Evolutionary conservation across 768 basidiomycete genomes (phyloP).

Genomic region (Rhodotorula taiwanensis): DNA sequence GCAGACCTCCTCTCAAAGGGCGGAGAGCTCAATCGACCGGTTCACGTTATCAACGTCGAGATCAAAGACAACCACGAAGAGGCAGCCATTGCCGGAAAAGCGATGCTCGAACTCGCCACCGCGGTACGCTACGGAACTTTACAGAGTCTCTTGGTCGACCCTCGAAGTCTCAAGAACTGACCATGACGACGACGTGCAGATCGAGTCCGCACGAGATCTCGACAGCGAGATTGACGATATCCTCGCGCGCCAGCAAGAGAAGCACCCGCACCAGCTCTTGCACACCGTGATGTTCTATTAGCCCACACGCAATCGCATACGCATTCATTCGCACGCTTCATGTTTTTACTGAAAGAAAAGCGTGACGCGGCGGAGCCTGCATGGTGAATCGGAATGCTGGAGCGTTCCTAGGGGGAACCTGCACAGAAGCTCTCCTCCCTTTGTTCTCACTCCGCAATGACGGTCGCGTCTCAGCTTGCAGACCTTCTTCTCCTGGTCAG

Average conservation of each 20-base stretch:
- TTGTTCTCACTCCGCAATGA: too few relatives aligned
- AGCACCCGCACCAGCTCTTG: conserved; percentile 82
- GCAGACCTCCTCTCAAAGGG: conserved; percentile 77
- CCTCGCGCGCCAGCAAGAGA: conserved; percentile 73
- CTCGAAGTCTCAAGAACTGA: not conserved
- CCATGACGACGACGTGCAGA: conserved; percentile 51
- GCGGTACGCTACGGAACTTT: conserved; percentile 52
- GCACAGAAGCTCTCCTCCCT: too few relatives aligned
- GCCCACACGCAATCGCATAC: too few relatives aligned
- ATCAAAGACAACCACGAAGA: conserved; percentile 99
- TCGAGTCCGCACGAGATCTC: conserved; percentile 75
- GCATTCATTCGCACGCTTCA: too few relatives aligned
- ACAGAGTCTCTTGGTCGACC: too few relatives aligned
- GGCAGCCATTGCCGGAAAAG: conserved; percentile 88
- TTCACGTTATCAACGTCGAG: conserved; percentile 94
- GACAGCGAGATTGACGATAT: conserved; percentile 87
- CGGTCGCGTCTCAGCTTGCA: too few relatives aligned
- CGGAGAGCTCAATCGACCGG: conserved; percentile 85
- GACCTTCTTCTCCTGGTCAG: too few relatives aligned
- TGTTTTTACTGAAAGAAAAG: too few relatives aligned
- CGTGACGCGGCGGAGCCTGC: too few relatives aligned
- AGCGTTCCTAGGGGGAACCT: too few relatives aligned
- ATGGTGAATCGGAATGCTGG: too few relatives aligned
- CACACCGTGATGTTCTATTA: conserved; percentile 92
- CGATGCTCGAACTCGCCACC: conserved; percentile 81